Conservation (phyloP, 1,284 basidiomycete species). For the Leccinum huronense region DNA sequence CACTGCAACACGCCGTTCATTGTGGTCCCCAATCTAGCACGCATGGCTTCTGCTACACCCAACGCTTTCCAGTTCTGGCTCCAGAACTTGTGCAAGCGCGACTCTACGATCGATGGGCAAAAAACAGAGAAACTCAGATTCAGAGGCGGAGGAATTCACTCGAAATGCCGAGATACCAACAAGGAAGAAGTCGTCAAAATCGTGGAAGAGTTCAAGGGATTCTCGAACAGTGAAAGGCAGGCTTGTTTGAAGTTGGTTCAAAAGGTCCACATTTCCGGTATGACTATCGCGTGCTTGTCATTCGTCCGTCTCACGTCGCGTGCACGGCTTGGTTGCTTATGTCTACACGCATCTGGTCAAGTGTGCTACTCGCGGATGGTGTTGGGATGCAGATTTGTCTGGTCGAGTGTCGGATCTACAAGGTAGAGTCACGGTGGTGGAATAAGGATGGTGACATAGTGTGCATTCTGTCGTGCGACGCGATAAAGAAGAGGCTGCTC, state of each 20-base stretch:
- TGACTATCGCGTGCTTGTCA: background rate
- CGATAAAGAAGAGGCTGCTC: constrained; percentile 18
- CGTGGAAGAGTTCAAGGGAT: constrained; percentile 18
- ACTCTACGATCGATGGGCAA: constrained; percentile 20
- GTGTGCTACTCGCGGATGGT: constrained; percentile 16
- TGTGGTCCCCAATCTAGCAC: constrained; percentile 1
- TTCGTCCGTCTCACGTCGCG: constrained; percentile 16
- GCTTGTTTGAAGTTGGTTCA: constrained; percentile 20
- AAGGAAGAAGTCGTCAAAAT: constrained; percentile 20
- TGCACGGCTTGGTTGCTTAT: constrained; percentile 30
- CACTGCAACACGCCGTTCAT: constrained; percentile 6
- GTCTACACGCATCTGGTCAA: constrained; percentile 24
- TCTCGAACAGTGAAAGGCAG: constrained; percentile 5
- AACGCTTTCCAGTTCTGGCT: too few relatives aligned
- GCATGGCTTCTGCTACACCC: background rate
- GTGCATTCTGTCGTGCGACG: constrained; percentile 19
- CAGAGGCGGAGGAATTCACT: background rate
- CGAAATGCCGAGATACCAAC: constrained; percentile 17
- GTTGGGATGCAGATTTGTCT: constrained; percentile 18
- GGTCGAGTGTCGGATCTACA: constrained; percentile 9
- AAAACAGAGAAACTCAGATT: constrained; percentile 1
- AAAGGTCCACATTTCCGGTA: constrained; percentile 28
- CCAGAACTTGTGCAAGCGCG: too few relatives aligned
- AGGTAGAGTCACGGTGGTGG: constrained; percentile 12
- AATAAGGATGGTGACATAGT: constrained; percentile 1